phyloP scores from a whole-genome alignment of 2,329 filamentous ascomycete species.

The Achaetomium macrosporum region DNA sequence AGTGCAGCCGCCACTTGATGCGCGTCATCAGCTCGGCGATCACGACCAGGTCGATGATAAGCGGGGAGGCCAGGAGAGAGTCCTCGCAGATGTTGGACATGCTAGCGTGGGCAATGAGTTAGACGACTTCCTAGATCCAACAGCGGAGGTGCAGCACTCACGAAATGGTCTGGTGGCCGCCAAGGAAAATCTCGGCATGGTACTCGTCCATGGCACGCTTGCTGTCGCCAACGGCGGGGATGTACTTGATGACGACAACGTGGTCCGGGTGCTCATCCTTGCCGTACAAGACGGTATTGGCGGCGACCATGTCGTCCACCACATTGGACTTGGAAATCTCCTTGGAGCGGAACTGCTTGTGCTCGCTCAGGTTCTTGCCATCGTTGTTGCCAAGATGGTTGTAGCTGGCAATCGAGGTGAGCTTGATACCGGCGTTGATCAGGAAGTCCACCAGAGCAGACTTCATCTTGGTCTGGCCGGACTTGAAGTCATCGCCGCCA shows the following conservation, averaged over 20 bases:
- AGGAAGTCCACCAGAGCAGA: slow-evolving; percentile 97
- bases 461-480: slow-evolving; percentile 99
- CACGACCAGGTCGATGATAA: slow-evolving; percentile 95
- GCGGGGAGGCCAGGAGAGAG: slow-evolving; percentile 86
- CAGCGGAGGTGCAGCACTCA: slow-evolving; percentile 34
- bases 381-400: slow-evolving; percentile 99
- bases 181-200: slow-evolving; percentile 98
- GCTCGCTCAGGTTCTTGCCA: slow-evolving; percentile 95
- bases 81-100: slow-evolving; percentile 99
- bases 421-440: slow-evolving; percentile 97
- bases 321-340: slow-evolving; percentile 99
- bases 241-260: slow-evolving; percentile 99
- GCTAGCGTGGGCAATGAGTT: slow-evolving; percentile 36
- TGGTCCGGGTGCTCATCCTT: slow-evolving; percentile 94
- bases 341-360: slow-evolving; percentile 98
- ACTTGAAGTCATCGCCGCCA: slow-evolving; percentile 99
- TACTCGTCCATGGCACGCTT: slow-evolving; percentile 99
- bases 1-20: slow-evolving; percentile 76
- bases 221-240: slow-evolving; percentile 97
- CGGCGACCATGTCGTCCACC: slow-evolving; percentile 98
- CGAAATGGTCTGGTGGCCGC: slow-evolving; percentile 95
- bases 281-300: slow-evolving; percentile 86
- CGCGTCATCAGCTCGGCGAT: slow-evolving; percentile 98
- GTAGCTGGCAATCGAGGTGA: slow-evolving; percentile 97
- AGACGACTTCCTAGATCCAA: not conserved